Evolutionary conservation across 805 yeast genomes (phyloP).

Genomic region (Maudiozyma barnettii): DNA sequence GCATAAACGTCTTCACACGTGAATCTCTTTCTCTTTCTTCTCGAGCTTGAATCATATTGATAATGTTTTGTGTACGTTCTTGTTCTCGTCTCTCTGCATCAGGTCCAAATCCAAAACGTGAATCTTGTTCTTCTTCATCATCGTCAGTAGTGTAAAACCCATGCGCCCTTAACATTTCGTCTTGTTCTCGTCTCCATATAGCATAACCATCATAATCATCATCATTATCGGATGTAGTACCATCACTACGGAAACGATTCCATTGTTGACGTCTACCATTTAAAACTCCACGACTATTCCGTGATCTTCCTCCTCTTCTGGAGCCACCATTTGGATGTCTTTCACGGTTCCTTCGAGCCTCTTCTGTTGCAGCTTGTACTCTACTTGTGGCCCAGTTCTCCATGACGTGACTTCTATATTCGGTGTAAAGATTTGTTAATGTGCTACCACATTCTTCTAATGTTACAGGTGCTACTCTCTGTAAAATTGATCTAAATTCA

Average conservation of each 20-base stretch:
- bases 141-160: background rate
- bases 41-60: slow-evolving; percentile 27
- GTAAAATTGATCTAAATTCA: slow-evolving; percentile 17
- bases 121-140: background rate
- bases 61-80: slow-evolving; percentile 22
- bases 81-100: slow-evolving; percentile 3
- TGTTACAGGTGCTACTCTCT: slow-evolving; percentile 14
- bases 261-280: too few relatives aligned
- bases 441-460: slow-evolving; percentile 16
- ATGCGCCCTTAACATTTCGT: background rate
- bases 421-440: slow-evolving; percentile 13
- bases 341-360: too few relatives aligned
- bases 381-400: slow-evolving; percentile 14
- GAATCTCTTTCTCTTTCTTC: slow-evolving; percentile 25
- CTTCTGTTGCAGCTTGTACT: background rate
- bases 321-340: slow-evolving; percentile 1
- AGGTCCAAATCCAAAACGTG: background rate
- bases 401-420: slow-evolving; percentile 13
- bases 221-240: too few relatives aligned
- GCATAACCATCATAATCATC: too few relatives aligned
- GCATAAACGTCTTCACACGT: slow-evolving; percentile 18
- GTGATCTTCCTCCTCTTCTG: background rate
- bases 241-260: too few relatives aligned
- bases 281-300: background rate
- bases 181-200: too few relatives aligned